Evolutionary conservation across 208 protist genomes (phyloP).

Genomic region (Crithidia thermophila): DNA sequence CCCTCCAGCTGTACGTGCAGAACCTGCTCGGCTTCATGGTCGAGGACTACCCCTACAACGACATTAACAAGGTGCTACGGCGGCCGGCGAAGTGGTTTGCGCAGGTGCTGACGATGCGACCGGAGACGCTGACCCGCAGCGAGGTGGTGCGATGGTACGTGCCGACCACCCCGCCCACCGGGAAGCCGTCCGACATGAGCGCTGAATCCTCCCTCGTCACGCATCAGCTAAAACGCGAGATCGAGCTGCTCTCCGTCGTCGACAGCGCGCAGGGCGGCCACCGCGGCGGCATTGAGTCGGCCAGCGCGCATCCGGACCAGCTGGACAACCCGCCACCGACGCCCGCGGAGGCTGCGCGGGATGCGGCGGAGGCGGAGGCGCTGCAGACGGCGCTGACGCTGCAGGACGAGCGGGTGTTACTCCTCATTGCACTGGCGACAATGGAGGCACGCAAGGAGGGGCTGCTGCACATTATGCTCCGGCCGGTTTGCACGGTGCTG

Average conservation of each 20-base stretch:
- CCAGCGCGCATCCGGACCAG: constrained; percentile 20
- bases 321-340: constrained; percentile 16
- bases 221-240: constrained; percentile 38
- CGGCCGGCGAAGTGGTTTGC: constrained; percentile 80
- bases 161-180: constrained; percentile 14
- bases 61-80: constrained; percentile 84
- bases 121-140: constrained; percentile 61
- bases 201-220: constrained; percentile 27
- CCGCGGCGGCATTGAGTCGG: constrained; percentile 29
- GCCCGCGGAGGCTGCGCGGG: constrained; percentile 11
- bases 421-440: constrained; percentile 70
- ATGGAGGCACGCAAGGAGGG: constrained; percentile 84
- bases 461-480: constrained; percentile 64
- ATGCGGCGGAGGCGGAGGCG: constrained; percentile 31
- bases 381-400: constrained; percentile 51
- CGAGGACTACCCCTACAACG: constrained; percentile 85
- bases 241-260: constrained; percentile 37
- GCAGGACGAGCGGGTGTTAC: constrained; percentile 69
- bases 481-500: constrained; percentile 58
- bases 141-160: constrained; percentile 48
- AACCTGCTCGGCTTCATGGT: constrained; percentile 85
- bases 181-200: constrained; percentile 16
- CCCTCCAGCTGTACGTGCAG: constrained; percentile 77
- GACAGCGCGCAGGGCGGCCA: constrained; percentile 34
- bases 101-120: constrained; percentile 78